A percentile compares a stretch with the other conserved stretches of the same genome.
Evolutionary conservation across 2,329 filamentous ascomycete genomes (phyloP).

Genomic region (Penicillium crustosum): DNA sequence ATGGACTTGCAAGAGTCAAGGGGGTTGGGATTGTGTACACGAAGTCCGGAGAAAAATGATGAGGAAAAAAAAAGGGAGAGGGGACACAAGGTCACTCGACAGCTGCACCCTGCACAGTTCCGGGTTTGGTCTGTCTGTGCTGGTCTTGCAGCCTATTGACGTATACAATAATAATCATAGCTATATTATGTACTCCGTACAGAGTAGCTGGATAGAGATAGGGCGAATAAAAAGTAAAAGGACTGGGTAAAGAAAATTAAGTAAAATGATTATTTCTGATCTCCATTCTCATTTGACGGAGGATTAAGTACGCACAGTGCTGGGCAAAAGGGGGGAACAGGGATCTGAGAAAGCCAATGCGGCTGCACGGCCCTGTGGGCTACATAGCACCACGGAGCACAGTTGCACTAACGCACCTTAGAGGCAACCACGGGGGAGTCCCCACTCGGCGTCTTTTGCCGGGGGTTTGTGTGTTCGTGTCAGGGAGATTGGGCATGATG

Average conservation of each 20-base stretch:
- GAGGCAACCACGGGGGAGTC: constrained; percentile 24
- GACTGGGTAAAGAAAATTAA: background rate
- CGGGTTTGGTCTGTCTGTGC: constrained; percentile 20
- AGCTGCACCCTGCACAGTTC: constrained; percentile 20
- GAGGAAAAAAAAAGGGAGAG: background rate
- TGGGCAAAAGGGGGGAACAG: constrained; percentile 14
- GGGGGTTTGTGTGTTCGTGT: constrained; percentile 17
- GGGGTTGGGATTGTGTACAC: background rate
- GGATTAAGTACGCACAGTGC: background rate
- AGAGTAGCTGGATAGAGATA: background rate
- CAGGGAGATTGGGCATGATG: background rate
- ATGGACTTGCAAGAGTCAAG: background rate
- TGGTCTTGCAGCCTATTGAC: constrained; percentile 16
- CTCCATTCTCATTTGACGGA: background rate
- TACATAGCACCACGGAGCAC: constrained; percentile 22
- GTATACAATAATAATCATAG: background rate
- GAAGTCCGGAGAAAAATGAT: constrained; percentile 10
- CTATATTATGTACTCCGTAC: background rate
- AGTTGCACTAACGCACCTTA: constrained; percentile 26
- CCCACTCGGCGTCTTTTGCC: constrained; percentile 22
- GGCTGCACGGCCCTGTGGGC: constrained; percentile 21
- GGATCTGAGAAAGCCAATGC: constrained; percentile 17
- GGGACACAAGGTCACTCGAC: constrained; percentile 16
- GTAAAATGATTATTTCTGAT: background rate
- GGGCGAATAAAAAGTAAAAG: background rate